phyloP scores from a whole-genome alignment of 2,329 filamentous ascomycete genomes.

The Fusarium illudens region DNA sequence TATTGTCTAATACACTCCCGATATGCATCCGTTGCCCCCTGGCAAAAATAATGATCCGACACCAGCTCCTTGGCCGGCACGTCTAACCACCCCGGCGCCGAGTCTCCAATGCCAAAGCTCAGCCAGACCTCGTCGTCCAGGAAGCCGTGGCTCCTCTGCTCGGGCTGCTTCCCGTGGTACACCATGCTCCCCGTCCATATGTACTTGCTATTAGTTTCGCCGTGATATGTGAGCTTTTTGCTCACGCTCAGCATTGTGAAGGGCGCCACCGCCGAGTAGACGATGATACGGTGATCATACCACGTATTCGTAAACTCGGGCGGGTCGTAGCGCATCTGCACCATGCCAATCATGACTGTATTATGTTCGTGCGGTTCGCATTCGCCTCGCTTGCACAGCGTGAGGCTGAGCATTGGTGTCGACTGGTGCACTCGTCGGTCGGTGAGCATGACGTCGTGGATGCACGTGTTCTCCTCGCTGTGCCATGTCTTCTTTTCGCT shows the following conservation, averaged over 20 bases:
- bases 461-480: constrained; percentile 24
- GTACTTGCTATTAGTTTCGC: constrained; percentile 34
- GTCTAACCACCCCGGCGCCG: constrained; percentile 34
- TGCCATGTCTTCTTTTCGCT: constrained; percentile 31
- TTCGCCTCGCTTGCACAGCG: constrained; percentile 30
- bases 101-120: constrained; percentile 37
- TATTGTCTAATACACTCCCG: constrained; percentile 22
- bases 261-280: constrained; percentile 30
- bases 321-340: constrained; percentile 38
- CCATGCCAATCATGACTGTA: constrained; percentile 35
- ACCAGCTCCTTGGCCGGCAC: constrained; percentile 33
- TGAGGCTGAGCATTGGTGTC: constrained; percentile 38
- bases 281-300: constrained; percentile 37
- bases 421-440: constrained; percentile 34
- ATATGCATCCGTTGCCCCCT: constrained; percentile 20
- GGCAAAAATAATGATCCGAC: constrained; percentile 33
- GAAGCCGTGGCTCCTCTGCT: constrained; percentile 27
- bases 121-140: constrained; percentile 36
- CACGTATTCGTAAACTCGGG: constrained; percentile 33
- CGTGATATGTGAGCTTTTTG: constrained; percentile 37
- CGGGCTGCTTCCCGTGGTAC: constrained; percentile 22
- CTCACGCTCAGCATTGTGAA: constrained; percentile 36
- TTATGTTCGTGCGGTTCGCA: constrained; percentile 33
- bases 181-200: constrained; percentile 40
- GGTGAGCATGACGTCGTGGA: constrained; percentile 38